Evolutionary conservation across 352 stramenopile species (phyloP), one percentile per base, ranked within the genome.

Genomic region (Pythium vanterpoolii): DNA sequence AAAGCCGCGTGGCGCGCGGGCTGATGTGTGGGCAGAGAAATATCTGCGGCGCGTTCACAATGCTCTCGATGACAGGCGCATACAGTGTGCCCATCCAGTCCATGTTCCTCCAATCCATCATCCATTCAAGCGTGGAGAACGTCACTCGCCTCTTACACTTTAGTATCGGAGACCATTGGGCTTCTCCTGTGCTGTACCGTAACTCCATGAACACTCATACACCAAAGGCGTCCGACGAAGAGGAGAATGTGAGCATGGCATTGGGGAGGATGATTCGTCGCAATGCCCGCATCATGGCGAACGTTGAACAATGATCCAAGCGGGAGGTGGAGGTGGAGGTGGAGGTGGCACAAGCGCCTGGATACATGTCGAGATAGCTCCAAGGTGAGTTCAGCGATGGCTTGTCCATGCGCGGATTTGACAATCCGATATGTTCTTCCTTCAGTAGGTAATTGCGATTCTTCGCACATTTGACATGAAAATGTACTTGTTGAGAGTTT

Each of bases 381-480:
- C 44, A 34, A 63, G 24, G 33, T 65, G 55, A 58, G 62, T 70
- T 64, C 62, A 65, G 56, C 56, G 39, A 48, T 57, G 62, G 40
- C 51, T 30, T 43, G 62, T 39, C 47, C 46, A 24, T 70, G 56
- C 31, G 42, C 48, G 55, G 44, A 65, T 65, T 70, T 70, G 62
- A 70, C 56, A 62, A 27, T 26, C 40, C n/a, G 33, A 60, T 46
- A 39, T 56, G 30, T 23, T 57, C 40, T 61, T 69, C 13, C 59
- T 42, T 21, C 28, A 68, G 24, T 68, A 57, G 26, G n/a, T 36
- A 36, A 42, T 30, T n/a, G n/a, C n/a, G n/a, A 28, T 46, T 2
- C 7, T 21, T 43, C 18, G 6, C 38, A 28, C 4, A 45, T 27
- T 45, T 45, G 39, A 19, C 16, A 33, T 19, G 19, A 16, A 43